Evolutionary conservation across 1,284 basidiomycete species (phyloP), one percentile per base, ranked within the genome.

Genomic region (Neolentinus lepideus): DNA sequence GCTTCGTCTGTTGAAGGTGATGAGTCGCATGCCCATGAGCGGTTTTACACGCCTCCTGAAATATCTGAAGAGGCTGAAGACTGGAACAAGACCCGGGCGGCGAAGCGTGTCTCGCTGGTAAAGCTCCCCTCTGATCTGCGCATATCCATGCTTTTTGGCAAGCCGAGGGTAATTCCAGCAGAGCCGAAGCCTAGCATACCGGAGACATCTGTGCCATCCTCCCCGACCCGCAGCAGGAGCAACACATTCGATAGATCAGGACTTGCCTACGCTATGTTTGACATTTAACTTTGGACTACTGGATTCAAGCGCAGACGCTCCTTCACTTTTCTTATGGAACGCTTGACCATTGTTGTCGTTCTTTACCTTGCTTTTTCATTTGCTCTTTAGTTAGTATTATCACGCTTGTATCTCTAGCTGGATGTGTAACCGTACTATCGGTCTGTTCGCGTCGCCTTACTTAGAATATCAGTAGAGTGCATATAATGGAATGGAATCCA

Each of bases 81-180:
- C 57, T 94, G 91, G 91, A 76, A 89, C 67, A 84, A 84, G 68
- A 93, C 91, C 1, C 83, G 86, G 38, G 88, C 86, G 43, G 90
- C 89, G 14, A 87, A 89, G 60, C 84, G 90, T 14, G 92, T 93
- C 16, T 92, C 89, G 19, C 74, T 94, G 53, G 85, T 92, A 51
- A 78, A 79, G 58, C 67, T 89, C 45, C 87, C 87, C 29, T 80
- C 85, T 6, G 75, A 79, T 61, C 71, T 88, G 57, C 72, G 66
- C 53, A 67, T 73, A 54, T 66, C 68, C 12, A 58, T 65, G 54
- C 56, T 69, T 38, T 66, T 72, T 48, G 67, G 66, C 35, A 65
- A 63, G 57, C 65, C 66, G 35, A 62, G 58, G 29, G 53, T 57
- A 38, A 6, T 6, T 16, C 38, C 12, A 16, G 38, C 38, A n/a